Evolutionary conservation across 2,329 filamentous ascomycete species (phyloP).

Genomic region (Lasiodiplodia theobromae): DNA sequence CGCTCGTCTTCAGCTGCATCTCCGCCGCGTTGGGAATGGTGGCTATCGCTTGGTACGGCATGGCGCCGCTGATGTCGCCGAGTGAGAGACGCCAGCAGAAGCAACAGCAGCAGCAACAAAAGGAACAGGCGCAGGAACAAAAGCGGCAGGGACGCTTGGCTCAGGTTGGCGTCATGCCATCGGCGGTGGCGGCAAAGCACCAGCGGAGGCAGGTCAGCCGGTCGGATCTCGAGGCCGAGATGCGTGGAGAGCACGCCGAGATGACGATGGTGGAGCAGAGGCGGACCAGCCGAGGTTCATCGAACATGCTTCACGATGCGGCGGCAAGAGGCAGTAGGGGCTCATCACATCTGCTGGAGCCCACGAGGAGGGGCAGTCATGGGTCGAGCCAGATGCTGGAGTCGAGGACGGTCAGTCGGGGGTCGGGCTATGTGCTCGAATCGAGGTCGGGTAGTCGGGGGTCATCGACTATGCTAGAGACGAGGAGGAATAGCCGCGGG

Average conservation of each 20-base stretch:
- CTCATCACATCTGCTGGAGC: background rate
- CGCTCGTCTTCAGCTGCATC: constrained; percentile 74
- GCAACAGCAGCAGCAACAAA: background rate
- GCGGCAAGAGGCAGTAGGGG: background rate
- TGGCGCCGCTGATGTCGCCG: constrained; percentile 41
- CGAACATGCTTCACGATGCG: background rate
- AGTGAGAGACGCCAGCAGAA: background rate
- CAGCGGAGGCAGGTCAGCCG: constrained; percentile 8
- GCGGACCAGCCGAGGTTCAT: constrained; percentile 4
- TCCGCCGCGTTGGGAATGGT: constrained; percentile 72
- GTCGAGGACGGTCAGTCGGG: background rate
- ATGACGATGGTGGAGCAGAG: constrained; percentile 21
- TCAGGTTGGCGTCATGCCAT: constrained; percentile 11
- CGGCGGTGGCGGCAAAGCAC: constrained; percentile 8
- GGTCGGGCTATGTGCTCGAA: background rate
- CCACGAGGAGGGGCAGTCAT: background rate
- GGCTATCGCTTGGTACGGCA: constrained; percentile 72
- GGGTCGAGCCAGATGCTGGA: background rate
- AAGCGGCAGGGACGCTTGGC: background rate
- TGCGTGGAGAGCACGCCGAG: background rate
- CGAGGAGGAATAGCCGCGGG: background rate
- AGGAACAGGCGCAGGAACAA: background rate
- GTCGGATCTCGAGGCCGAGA: constrained; percentile 13
- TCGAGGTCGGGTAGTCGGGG: background rate
- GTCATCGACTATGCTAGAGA: constrained; percentile 9